phyloP scores from a whole-genome alignment of 140 eudicot genomes.

The Erigeron philadelphicus region DNA sequence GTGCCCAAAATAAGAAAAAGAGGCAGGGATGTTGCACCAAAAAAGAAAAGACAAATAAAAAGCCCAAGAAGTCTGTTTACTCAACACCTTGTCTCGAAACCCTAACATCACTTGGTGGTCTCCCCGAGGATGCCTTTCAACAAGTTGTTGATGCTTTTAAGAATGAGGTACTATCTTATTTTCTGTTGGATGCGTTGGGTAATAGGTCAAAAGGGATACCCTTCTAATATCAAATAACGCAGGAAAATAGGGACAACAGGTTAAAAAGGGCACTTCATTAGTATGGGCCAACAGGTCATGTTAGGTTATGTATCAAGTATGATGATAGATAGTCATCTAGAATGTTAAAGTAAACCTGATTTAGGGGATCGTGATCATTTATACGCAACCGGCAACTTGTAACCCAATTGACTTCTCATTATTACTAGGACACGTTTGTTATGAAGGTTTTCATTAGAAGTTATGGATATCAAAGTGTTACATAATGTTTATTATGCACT shows the following conservation, averaged over 20 bases:
- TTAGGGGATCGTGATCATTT: neutral
- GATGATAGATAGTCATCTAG: neutral
- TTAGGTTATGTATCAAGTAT: neutral
- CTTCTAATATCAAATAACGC: no score
- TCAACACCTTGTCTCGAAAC: conserved; percentile 16
- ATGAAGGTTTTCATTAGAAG: no score
- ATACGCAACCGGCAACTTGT: neutral
- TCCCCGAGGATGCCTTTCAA: conserved; percentile 1
- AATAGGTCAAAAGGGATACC: neutral
- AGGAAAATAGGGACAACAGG: neutral
- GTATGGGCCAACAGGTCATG: neutral
- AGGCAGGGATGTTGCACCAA: conserved; percentile 37
- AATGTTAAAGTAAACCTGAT: no score
- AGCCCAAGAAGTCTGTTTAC: conserved; percentile 33
- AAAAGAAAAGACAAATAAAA: conserved; percentile 47
- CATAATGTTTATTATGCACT: no score
- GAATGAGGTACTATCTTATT: neutral
- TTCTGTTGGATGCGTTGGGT: neutral
- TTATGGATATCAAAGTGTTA: no score
- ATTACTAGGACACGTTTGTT: neutral
- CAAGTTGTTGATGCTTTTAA: conserved; percentile 8
- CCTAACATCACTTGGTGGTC: conserved; percentile 17
- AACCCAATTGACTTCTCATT: neutral
- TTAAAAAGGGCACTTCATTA: neutral
- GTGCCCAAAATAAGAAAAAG: conserved; percentile 32